phyloP scores from a whole-genome alignment of 306 rosid species.

The Quercus ilex region DNA sequence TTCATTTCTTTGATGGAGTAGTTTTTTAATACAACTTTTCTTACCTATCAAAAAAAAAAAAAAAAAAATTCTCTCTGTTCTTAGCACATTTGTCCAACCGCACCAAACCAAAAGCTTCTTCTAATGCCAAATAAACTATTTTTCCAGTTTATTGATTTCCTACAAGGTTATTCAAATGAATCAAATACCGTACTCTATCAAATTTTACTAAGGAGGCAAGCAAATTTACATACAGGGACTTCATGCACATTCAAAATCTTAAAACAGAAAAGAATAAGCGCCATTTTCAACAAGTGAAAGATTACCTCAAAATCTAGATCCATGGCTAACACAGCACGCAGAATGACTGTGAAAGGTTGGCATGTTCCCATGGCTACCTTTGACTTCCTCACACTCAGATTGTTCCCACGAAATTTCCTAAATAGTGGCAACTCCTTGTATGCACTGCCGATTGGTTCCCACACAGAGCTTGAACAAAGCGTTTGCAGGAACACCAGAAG shows the following conservation, averaged over 20 bases:
- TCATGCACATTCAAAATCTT: neutral
- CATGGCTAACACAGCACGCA: constrained; percentile 58
- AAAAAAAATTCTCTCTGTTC: neutral
- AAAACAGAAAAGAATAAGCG: constrained; percentile 7
- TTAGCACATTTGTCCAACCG: neutral
- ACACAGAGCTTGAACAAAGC: constrained; percentile 39
- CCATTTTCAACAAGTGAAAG: neutral
- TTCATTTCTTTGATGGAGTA: too few species aligned
- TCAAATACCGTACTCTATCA: neutral
- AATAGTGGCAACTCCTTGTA: constrained; percentile 35
- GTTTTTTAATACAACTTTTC: too few species aligned
- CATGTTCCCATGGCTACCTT: constrained; percentile 46
- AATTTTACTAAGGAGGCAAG: neutral
- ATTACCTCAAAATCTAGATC: constrained; percentile 58
- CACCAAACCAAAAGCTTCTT: neutral
- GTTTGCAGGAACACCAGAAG: constrained; percentile 46
- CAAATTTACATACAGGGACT: neutral
- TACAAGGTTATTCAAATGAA: neutral
- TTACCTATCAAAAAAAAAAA: too few species aligned
- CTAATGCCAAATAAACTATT: neutral
- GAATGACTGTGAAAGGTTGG: constrained; percentile 16
- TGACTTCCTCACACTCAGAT: constrained; percentile 40
- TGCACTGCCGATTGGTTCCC: constrained; percentile 45
- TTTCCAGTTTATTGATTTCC: neutral
- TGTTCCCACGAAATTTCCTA: constrained; percentile 54